phyloP scores from a whole-genome alignment of 257 asterid genomes.

The Solanum ahanhuiri region DNA sequence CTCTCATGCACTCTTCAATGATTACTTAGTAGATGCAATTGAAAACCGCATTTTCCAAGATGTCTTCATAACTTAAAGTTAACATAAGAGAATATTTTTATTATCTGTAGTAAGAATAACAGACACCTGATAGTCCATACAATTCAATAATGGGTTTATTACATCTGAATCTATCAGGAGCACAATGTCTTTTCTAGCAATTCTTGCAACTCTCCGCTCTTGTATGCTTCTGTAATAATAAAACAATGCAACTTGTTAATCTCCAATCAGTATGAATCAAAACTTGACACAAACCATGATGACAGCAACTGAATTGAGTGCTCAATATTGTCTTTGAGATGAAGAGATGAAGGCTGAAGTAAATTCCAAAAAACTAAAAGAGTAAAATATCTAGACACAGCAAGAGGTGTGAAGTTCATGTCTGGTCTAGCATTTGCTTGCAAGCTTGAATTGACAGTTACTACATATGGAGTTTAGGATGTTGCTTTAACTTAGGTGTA shows the following conservation, averaged over 20 bases:
- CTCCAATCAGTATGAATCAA: neutral
- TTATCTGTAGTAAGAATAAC: neutral
- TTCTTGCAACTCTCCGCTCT: slow-evolving; percentile 75
- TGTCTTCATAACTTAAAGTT: neutral
- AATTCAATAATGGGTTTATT: neutral
- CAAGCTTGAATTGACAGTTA: neutral
- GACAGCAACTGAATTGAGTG: neutral
- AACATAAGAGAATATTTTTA: neutral
- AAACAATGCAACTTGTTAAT: slow-evolving; percentile 7
- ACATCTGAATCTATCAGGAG: slow-evolving; percentile 19
- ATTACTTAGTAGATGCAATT: neutral
- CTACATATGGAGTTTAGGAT: neutral
- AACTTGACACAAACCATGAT: neutral
- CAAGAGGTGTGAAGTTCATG: neutral
- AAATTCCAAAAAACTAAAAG: neutral
- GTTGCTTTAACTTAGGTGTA: no score
- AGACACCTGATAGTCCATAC: neutral
- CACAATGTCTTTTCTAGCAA: slow-evolving; percentile 49
- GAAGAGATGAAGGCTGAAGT: neutral
- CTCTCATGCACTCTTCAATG: neutral
- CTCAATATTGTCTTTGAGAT: neutral
- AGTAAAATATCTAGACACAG: neutral
- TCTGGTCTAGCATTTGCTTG: neutral
- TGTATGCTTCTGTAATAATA: slow-evolving; percentile 50
- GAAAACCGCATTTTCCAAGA: neutral